These are phyloP conservation scores for Fusarium sp. DNA, from an alignment of 2,329 filamentous ascomycete genomes.

Conservation along the genomic window DNA sequence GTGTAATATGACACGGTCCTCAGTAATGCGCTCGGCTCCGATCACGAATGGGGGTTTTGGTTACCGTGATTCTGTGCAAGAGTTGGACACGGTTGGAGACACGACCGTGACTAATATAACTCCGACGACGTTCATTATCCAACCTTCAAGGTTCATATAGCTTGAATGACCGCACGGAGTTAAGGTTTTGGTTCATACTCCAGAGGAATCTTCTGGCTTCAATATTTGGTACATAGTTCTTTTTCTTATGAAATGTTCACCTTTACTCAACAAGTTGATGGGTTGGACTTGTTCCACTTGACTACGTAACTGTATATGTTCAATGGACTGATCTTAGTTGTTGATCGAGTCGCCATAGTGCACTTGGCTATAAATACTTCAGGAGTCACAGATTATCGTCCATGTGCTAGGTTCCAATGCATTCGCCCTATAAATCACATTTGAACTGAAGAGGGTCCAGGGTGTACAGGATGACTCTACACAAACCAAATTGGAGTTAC, in stretches of 20 bases:
- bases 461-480: neutral
- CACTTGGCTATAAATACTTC: neutral
- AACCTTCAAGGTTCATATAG: slow-evolving; percentile 11
- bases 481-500: neutral
- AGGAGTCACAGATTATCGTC: neutral
- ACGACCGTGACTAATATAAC: neutral
- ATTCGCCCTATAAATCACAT: neutral
- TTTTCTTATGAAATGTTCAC: slow-evolving; percentile 39
- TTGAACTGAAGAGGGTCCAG: neutral
- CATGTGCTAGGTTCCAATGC: neutral
- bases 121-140: slow-evolving; percentile 12
- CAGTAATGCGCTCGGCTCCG: slow-evolving; percentile 37
- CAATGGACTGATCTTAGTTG: neutral
- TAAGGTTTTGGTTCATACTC: slow-evolving; percentile 23
- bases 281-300: neutral
- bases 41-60: slow-evolving; percentile 19
- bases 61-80: slow-evolving; percentile 11
- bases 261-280: neutral
- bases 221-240: slow-evolving; percentile 38
- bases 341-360: neutral
- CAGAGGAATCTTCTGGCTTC: slow-evolving; percentile 23
- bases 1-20: slow-evolving; percentile 31
- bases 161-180: slow-evolving; percentile 16
- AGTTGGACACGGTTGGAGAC: slow-evolving; percentile 22
- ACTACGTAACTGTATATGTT: neutral